Evolutionary conservation across 352 stramenopile species (phyloP), one percentile per base, ranked within the genome.

Genomic region (Globisporangium rhizosaccharum): DNA sequence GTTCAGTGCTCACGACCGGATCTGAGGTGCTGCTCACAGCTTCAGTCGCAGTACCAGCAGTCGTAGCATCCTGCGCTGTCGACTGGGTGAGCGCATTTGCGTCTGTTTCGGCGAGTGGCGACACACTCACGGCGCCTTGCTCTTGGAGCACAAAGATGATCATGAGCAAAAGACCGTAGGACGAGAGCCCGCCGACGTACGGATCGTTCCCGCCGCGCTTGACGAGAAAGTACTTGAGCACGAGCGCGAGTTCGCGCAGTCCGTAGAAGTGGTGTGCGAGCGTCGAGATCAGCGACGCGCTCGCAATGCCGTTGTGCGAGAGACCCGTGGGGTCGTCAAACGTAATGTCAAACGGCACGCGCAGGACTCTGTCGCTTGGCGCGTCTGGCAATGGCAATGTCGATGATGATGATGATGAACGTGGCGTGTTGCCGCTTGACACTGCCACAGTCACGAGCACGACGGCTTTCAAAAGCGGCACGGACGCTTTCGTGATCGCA

Each of bases 151-250:
- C 71, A 30, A 75, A 87, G 18, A 86, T 45, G 39, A 92, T 82
- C 85, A 94, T 92, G 6, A 94, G 55, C 15, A 92, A 58, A 14
- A 97, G 65, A 2, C 88, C 87, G 47, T 97, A 97, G 2, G 85
- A 96, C 2, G 87, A 96, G 4, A 97, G 68, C 0, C 90, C 90
- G n/a, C 90, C 90, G 18, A 91, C 70, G 58, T 94, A 97, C 10
- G 89, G 87, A 55, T 97, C 88, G 56, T 97, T 97, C 10, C 96
- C 59, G 6, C 79, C 76, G 28, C 89, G 78, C 39, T 89, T 86
- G n/a, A 80, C 85, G 9, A 97, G 63, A 54, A 97, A 96, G 53
- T 94, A 76, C 67, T 97, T 97, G 23, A 97, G 66, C 10, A 97
- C 85, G 26, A 97, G 70, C 0, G 84, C 87, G 17, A 97, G 56